Conservation (phyloP, 2,329 filamentous ascomycete genomes). For the Nannizziopsis barbatae region DNA sequence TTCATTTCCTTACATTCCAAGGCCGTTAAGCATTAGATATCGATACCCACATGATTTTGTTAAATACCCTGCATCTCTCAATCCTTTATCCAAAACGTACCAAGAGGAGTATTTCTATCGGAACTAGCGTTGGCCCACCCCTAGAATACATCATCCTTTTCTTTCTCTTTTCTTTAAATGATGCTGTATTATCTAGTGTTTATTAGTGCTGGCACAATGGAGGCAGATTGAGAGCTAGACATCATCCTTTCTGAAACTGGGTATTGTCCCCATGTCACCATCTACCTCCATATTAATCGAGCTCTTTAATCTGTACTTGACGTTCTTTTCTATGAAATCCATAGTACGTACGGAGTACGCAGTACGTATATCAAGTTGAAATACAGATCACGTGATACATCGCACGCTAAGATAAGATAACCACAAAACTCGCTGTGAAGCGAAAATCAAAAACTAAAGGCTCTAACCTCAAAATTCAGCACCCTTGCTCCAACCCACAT, state of each 20-base stretch:
- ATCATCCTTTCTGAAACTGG: not conserved
- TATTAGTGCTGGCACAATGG: not conserved
- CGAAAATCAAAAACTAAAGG: constrained; percentile 26
- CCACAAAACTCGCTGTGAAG: constrained; percentile 29
- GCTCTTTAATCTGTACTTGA: too few relatives aligned
- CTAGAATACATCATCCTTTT: too few relatives aligned
- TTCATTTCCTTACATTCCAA: not conserved
- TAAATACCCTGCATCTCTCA: constrained; percentile 10
- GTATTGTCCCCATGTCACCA: not conserved
- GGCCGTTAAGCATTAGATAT: not conserved
- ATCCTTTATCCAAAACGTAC: not conserved
- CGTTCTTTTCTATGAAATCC: not conserved
- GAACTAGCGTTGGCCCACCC: not conserved
- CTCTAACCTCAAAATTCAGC: constrained; percentile 8
- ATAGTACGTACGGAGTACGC: not conserved
- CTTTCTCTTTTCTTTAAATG: too few relatives aligned
- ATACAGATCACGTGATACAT: constrained; percentile 12
- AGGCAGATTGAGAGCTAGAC: not conserved
- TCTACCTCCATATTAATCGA: not conserved
- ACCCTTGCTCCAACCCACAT: constrained; percentile 1
- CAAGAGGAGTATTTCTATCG: not conserved
- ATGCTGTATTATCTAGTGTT: too few relatives aligned
- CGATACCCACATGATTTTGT: not conserved
- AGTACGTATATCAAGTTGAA: too few relatives aligned
- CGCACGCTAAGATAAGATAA: constrained; percentile 34